Conservation (phyloP, 768 basidiomycete species). For the Tylopilus intermedius region DNA sequence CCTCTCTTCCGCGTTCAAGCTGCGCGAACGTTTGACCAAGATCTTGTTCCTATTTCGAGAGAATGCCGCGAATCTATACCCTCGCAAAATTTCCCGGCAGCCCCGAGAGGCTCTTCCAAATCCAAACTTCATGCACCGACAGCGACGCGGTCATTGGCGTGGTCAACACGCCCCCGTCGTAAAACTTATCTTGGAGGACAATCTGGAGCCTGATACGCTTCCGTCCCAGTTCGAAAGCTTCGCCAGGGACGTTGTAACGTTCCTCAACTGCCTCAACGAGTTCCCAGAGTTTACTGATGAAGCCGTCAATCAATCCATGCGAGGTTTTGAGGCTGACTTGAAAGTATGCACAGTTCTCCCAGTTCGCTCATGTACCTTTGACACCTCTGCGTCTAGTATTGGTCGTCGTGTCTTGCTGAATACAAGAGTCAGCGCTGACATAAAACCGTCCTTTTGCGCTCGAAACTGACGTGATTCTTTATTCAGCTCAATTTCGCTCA, state of each 20-base stretch:
- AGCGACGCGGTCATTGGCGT: constrained; percentile 30
- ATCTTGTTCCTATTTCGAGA: constrained; percentile 49
- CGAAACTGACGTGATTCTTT: constrained; percentile 8
- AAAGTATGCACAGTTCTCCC: constrained; percentile 31
- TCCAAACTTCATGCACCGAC: constrained; percentile 32
- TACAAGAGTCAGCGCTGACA: constrained; percentile 38
- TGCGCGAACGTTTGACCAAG: constrained; percentile 48
- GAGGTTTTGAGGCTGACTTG: constrained; percentile 47
- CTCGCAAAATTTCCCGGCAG: constrained; percentile 41
- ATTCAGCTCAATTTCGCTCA: constrained; percentile 45
- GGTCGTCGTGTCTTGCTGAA: constrained; percentile 46
- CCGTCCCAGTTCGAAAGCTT: constrained; percentile 43
- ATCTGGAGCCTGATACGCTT: constrained; percentile 46
- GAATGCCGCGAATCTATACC: constrained; percentile 55
- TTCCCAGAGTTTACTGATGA: constrained; percentile 55
- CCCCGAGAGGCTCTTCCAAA: constrained; percentile 36
- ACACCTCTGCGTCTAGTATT: constrained; percentile 37
- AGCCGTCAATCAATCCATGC: constrained; percentile 45
- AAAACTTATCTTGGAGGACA: constrained; percentile 35
- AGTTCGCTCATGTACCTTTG: constrained; percentile 4
- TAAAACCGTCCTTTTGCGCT: background rate
- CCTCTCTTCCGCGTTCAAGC: constrained; percentile 48
- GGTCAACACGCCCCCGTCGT: constrained; percentile 33
- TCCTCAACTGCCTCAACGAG: constrained; percentile 50
- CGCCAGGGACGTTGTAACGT: constrained; percentile 47